Evolutionary conservation across 345 rosid species (phyloP).

Genomic region (Microcos paniculata): DNA sequence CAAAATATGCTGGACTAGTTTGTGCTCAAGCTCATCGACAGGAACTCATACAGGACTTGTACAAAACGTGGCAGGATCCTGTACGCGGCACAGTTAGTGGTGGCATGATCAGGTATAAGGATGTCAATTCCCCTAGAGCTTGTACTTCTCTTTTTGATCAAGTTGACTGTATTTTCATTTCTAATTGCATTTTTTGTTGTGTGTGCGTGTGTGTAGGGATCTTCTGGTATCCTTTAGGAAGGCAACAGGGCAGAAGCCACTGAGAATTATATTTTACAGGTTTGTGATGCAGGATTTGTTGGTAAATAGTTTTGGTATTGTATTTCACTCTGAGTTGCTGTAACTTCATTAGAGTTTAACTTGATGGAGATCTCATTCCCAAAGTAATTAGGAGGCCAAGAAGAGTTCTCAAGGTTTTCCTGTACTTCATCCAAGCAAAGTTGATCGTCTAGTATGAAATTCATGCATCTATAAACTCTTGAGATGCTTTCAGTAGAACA

Average conservation of each 20-base stretch:
- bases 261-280: constrained; percentile 98
- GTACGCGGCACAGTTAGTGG: constrained; percentile 93
- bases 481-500: neutral
- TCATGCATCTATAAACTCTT: neutral
- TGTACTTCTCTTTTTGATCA: neutral
- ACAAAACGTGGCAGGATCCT: constrained; percentile 99
- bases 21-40: constrained; percentile 99
- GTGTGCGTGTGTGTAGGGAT: constrained; percentile 82
- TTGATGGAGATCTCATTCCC: neutral
- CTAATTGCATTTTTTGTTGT: neutral
- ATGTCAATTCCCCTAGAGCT: neutral
- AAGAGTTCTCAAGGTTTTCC: neutral
- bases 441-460: neutral
- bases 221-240: constrained; percentile 90
- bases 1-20: constrained; percentile 95
- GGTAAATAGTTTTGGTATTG: neutral
- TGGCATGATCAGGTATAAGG: constrained; percentile 88
- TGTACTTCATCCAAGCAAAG: neutral
- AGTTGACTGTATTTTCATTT: neutral
- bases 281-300: constrained; percentile 15
- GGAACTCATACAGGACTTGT: constrained; percentile 97
- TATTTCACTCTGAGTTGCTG: neutral
- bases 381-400: neutral
- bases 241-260: constrained; percentile 98
- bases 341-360: neutral